Evolutionary conservation across 805 yeast genomes (phyloP).

Genomic region (Yamadazyma scolyti): DNA sequence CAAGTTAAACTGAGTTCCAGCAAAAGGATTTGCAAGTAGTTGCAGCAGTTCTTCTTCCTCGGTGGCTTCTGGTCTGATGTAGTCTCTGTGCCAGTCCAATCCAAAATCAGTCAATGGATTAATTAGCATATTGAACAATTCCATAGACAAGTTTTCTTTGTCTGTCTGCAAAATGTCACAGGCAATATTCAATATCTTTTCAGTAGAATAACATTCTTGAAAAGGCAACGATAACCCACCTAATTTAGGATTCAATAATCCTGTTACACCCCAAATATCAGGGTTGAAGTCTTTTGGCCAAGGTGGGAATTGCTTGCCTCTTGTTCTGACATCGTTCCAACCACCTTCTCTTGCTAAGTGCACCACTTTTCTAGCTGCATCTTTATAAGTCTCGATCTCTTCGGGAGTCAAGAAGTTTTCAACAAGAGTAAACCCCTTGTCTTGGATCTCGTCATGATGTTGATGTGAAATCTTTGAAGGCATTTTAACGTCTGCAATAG

Average conservation of each 20-base stretch:
- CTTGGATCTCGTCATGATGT: slow-evolving; percentile 34
- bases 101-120: slow-evolving; percentile 51
- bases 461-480: slow-evolving; percentile 17
- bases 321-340: slow-evolving; percentile 47
- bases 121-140: slow-evolving; percentile 49
- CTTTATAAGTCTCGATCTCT: slow-evolving; percentile 33
- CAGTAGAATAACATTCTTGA: slow-evolving; percentile 38
- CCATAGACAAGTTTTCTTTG: slow-evolving; percentile 38
- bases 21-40: slow-evolving; percentile 35
- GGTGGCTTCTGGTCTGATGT: slow-evolving; percentile 44
- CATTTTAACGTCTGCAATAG: too few species aligned
- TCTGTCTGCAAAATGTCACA: slow-evolving; percentile 41
- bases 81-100: slow-evolving; percentile 53
- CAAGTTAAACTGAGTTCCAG: slow-evolving; percentile 50
- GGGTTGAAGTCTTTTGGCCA: slow-evolving; percentile 50
- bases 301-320: slow-evolving; percentile 56
- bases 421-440: slow-evolving; percentile 36
- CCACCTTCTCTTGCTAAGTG: slow-evolving; percentile 43
- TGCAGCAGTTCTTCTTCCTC: slow-evolving; percentile 42
- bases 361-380: slow-evolving; percentile 36
- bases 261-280: slow-evolving; percentile 52
- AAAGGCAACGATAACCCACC: slow-evolving; percentile 32
- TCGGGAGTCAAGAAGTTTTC: slow-evolving; percentile 36
- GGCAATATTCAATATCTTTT: slow-evolving; percentile 35
- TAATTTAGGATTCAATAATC: slow-evolving; percentile 45